These are phyloP conservation scores for Penicillium sp. DNA, from an alignment of 2,329 filamentous ascomycete species.

Conservation along the genomic window DNA sequence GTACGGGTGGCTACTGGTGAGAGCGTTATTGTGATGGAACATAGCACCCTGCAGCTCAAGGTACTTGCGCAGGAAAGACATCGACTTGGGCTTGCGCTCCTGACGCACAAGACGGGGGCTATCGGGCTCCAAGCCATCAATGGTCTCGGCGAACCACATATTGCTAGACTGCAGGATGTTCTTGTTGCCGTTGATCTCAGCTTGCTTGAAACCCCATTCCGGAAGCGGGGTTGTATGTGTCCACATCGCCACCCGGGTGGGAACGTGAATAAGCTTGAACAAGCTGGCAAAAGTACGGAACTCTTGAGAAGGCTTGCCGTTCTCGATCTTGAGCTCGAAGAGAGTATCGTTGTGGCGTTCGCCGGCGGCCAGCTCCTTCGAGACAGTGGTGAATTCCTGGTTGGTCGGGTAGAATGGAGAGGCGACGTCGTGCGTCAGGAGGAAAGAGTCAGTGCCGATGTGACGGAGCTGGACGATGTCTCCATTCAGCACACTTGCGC, in stretches of 20 bases:
- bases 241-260: conserved; percentile 98
- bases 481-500: conserved; percentile 69
- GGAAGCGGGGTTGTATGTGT: conserved; percentile 92
- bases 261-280: conserved; percentile 92
- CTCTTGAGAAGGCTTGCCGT: conserved; percentile 71
- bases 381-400: conserved; percentile 90
- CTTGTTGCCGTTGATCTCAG: conserved; percentile 99
- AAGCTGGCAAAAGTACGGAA: conserved; percentile 88
- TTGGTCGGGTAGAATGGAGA: conserved; percentile 96
- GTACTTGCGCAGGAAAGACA: conserved; percentile 91
- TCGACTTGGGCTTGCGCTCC: conserved; percentile 69
- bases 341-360: conserved; percentile 79
- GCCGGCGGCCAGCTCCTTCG: conserved; percentile 65
- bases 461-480: conserved; percentile 84
- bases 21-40: conserved; percentile 98
- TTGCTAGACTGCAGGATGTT: conserved; percentile 85
- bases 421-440: conserved; percentile 93
- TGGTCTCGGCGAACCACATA: conserved; percentile 88
- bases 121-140: conserved; percentile 69
- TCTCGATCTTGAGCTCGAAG: conserved; percentile 87
- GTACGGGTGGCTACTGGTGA: conserved; percentile 96
- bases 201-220: conserved; percentile 95
- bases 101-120: conserved; percentile 69
- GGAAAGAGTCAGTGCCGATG: conserved; percentile 73
- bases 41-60: conserved; percentile 94